Evolutionary conservation across 2,329 filamentous ascomycete genomes (phyloP).

Genomic region (Aquanectria penicillioides): DNA sequence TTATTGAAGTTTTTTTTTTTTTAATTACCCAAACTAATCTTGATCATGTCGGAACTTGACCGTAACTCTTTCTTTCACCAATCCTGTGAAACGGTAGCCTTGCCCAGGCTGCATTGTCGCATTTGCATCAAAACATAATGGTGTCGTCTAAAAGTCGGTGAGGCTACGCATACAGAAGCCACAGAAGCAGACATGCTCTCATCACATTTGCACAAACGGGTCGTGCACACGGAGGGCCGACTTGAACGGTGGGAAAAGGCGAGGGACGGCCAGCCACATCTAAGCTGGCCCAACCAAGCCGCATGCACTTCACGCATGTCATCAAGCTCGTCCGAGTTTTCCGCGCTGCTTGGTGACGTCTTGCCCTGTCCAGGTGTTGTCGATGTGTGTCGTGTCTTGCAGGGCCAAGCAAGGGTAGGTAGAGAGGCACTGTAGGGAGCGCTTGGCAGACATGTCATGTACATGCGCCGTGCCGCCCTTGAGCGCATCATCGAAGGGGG

Average conservation of each 20-base stretch:
- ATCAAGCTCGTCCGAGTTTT: constrained; percentile 14
- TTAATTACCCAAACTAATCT: too few species aligned
- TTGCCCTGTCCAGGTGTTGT: constrained; percentile 3
- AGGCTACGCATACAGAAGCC: constrained; percentile 8
- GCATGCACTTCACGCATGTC: constrained; percentile 17
- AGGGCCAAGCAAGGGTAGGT: constrained; percentile 13
- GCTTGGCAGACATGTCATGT: constrained; percentile 13
- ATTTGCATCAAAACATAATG: not conserved
- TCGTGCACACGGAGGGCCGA: not conserved
- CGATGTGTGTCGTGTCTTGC: constrained; percentile 21
- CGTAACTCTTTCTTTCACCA: not conserved
- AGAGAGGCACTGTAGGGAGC: too few species aligned
- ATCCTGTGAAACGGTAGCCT: not conserved
- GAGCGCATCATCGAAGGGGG: not conserved
- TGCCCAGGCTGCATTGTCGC: too few species aligned
- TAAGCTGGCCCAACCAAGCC: not conserved
- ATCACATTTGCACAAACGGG: not conserved
- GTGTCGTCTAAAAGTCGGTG: constrained; percentile 19
- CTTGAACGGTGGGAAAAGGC: not conserved
- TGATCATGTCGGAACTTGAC: constrained; percentile 11
- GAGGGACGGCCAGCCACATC: constrained; percentile 8
- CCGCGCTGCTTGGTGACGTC: constrained; percentile 7
- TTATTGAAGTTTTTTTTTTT: too few species aligned
- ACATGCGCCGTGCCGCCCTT: constrained; percentile 14
- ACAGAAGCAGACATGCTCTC: not conserved